Evolutionary conservation across 768 basidiomycete species (phyloP).

Genomic region (Butyriboletus loyo): DNA sequence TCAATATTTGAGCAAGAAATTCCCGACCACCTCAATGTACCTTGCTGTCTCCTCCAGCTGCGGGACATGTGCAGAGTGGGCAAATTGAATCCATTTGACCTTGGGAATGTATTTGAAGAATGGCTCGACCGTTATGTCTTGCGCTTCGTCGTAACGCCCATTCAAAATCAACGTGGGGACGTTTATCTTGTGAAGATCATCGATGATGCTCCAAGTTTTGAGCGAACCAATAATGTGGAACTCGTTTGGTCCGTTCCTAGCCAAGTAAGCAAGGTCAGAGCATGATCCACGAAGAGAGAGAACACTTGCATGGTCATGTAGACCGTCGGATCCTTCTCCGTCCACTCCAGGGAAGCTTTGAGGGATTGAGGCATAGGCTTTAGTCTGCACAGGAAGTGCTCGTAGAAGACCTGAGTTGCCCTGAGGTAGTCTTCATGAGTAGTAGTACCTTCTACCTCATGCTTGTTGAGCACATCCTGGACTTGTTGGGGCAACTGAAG

Average conservation of each 20-base stretch:
- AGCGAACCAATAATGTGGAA: slow-evolving; percentile 35
- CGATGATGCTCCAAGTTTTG: slow-evolving; percentile 35
- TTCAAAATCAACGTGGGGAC: slow-evolving; percentile 36
- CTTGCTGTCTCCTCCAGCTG: slow-evolving; percentile 38
- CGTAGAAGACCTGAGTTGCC: slow-evolving; percentile 42
- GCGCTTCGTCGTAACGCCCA: slow-evolving; percentile 37
- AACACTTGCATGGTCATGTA: slow-evolving; percentile 43
- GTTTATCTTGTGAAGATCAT: slow-evolving; percentile 32
- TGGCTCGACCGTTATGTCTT: slow-evolving; percentile 32
- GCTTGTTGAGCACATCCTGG: slow-evolving; percentile 38
- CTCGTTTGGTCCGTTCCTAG: slow-evolving; percentile 41
- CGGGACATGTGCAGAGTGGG: slow-evolving; percentile 34
- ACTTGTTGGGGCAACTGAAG: slow-evolving; percentile 40
- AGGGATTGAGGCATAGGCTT: slow-evolving; percentile 45
- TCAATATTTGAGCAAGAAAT: slow-evolving; percentile 25
- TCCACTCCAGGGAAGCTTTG: slow-evolving; percentile 27
- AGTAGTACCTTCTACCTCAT: slow-evolving; percentile 45
- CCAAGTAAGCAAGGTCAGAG: neutral
- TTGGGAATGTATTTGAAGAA: slow-evolving; percentile 33
- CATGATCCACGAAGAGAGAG: neutral
- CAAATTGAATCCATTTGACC: slow-evolving; percentile 38
- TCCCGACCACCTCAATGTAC: slow-evolving; percentile 32
- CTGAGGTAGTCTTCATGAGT: slow-evolving; percentile 43
- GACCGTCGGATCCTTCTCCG: slow-evolving; percentile 47
- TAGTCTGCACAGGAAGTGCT: slow-evolving; percentile 41